Base-by-base conservation (phyloP, 495 filamentous ascomycete species). In the Penicillium waksmanii region DNA sequence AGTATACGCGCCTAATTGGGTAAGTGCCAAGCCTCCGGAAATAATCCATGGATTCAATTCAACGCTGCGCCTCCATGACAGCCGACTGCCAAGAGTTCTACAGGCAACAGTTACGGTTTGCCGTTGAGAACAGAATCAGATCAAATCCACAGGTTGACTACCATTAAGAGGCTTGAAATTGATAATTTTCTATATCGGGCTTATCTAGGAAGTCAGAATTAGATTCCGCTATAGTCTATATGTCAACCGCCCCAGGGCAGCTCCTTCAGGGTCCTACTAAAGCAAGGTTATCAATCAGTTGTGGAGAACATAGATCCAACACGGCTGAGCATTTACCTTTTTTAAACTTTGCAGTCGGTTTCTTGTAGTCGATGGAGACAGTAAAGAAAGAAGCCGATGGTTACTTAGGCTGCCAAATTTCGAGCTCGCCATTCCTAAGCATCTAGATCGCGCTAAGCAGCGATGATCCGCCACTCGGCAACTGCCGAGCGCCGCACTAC, bases 341-440 rank as follows among this genome's bases (percentile, higher is more conserved):
- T 44, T 44, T 44, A 44, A 44, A 5, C 15, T 19, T 44, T 19
- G 8, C 17, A 2, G 12, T 17, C 42, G 42, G 42, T 17, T 17
- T 44, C n/a, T 44, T 44, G 1, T 1, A 7, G 11, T 38, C 36
- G 8, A 44, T 17, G 7, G 42, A 2, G 17, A 44, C 17, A 13
- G 11, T 1, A 12, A 12, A 13, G 11, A 5, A 44, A 44, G 42
- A 44, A 44, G 42, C 42, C 42, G 42, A 44, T 13, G 42, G 42
- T 44, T 44, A n/a, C 42, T n/a, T 19, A 44, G 42, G 42, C 42
- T 44, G 15, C 42, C 42, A 44, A 9, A 18, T 44, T 44, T 44
- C n/a, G 42, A 44, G 8, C 19, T 17, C 15, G 8, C 42, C n/a
- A 19, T 17, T 17, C 17, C 17, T 2, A 17, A 13, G n/a, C 42